Percentiles rank a stretch among this genome's conserved stretches.
These are phyloP conservation scores for Truncatella angustata DNA, from an alignment of 2,329 filamentous ascomycete genomes.

Conservation along the genomic window DNA sequence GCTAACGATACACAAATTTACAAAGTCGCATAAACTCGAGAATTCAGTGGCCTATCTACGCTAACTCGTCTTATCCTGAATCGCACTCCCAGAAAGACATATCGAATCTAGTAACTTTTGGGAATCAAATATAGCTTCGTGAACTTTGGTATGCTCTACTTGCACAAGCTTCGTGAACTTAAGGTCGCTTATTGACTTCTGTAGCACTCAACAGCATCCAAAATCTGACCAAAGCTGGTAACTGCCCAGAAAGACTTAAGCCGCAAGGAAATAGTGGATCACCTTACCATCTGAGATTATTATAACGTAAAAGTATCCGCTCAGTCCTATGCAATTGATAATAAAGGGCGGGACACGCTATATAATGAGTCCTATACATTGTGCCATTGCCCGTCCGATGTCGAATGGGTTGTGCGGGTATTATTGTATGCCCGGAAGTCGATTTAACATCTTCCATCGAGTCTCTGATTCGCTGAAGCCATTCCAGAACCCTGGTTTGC, in stretches of 20 bases:
- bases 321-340: background rate
- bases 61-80: no score
- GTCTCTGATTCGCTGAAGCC: background rate
- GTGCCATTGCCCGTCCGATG: background rate
- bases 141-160: no score
- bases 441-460: background rate
- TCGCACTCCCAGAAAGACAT: no score
- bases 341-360: background rate
- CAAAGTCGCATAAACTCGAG: no score
- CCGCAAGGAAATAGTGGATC: background rate
- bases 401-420: background rate
- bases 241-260: background rate
- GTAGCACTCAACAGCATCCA: background rate
- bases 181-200: background rate
- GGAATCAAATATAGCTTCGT: no score
- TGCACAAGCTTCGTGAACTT: background rate
- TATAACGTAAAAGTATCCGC: background rate
- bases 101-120: no score
- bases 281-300: background rate
- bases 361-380: background rate
- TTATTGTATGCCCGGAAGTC: background rate
- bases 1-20: no score
- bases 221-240: no score
- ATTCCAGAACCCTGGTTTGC: background rate
- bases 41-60: no score